Evolutionary conservation across 441 rosid genomes (phyloP).

Genomic region (Omphalea diandra): DNA sequence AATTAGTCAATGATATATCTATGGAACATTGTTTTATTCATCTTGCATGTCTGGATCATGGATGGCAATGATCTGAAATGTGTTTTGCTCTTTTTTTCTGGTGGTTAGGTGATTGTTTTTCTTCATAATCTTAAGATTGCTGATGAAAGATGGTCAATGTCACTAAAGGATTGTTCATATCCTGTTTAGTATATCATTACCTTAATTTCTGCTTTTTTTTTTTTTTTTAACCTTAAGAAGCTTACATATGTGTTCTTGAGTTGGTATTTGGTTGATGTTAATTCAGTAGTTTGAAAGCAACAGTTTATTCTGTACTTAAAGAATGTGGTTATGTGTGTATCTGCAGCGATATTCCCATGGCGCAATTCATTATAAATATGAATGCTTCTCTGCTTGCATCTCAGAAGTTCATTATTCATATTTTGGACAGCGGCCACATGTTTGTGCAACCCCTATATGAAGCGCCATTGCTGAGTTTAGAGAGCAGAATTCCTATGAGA

Average conservation of each 20-base stretch:
- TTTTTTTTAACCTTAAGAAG: background rate
- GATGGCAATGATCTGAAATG: background rate
- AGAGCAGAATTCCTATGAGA: constrained; percentile 84
- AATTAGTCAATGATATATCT: background rate
- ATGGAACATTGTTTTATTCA: background rate
- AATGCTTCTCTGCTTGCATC: constrained; percentile 65
- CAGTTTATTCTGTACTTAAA: constrained; percentile 1
- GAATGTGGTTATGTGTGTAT: constrained; percentile 6
- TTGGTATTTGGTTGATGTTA: background rate
- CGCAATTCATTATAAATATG: constrained; percentile 71
- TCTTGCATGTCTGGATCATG: background rate
- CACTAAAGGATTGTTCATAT: constrained; percentile 75
- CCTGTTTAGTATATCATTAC: constrained; percentile 46
- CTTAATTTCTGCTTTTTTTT: background rate
- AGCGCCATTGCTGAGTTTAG: constrained; percentile 69
- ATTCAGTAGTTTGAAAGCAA: background rate
- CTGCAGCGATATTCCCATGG: constrained; percentile 86
- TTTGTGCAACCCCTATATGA: constrained; percentile 86
- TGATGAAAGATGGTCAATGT: constrained; percentile 67
- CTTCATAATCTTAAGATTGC: background rate
- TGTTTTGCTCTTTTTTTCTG: background rate
- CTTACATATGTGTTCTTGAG: background rate
- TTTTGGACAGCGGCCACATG: constrained; percentile 61
- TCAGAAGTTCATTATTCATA: constrained; percentile 76
- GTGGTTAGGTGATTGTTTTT: too few relatives aligned